Evolutionary conservation across 148 eudicot genomes (phyloP).

Genomic region (Cornus kousa): DNA sequence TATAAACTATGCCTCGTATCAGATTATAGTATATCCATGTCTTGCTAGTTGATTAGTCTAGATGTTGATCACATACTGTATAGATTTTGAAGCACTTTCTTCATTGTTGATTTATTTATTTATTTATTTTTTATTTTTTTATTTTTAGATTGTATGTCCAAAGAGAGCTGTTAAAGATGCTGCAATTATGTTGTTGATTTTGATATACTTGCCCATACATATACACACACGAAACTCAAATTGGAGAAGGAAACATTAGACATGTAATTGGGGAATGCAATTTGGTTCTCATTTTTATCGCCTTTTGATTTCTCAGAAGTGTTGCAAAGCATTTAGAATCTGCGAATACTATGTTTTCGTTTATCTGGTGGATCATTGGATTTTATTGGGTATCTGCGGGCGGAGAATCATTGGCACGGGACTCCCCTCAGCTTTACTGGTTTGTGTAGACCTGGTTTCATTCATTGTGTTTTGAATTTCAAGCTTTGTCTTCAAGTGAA

Average conservation of each 20-base stretch:
- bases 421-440: slow-evolving; percentile 70
- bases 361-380: slow-evolving; percentile 74
- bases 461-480: background rate
- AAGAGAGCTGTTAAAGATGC: background rate
- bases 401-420: slow-evolving; percentile 50
- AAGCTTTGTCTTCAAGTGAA: background rate
- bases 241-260: background rate
- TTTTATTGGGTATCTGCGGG: slow-evolving; percentile 69
- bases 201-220: background rate
- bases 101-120: background rate
- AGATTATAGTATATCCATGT: too few species aligned
- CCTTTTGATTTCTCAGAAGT: slow-evolving; percentile 31
- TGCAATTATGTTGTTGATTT: background rate
- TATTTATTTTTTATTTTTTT: too few species aligned
- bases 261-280: background rate
- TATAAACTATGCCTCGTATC: background rate
- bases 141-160: background rate
- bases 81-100: background rate
- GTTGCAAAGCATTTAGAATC: slow-evolving; percentile 60
- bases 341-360: slow-evolving; percentile 78
- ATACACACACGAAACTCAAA: background rate
- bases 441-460: slow-evolving; percentile 21
- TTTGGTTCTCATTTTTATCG: background rate
- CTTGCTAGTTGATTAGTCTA: background rate
- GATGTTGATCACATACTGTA: background rate